Base-by-base conservation (phyloP, 2,329 filamentous ascomycete species). In the Purpureocillium takamizusanense region DNA sequence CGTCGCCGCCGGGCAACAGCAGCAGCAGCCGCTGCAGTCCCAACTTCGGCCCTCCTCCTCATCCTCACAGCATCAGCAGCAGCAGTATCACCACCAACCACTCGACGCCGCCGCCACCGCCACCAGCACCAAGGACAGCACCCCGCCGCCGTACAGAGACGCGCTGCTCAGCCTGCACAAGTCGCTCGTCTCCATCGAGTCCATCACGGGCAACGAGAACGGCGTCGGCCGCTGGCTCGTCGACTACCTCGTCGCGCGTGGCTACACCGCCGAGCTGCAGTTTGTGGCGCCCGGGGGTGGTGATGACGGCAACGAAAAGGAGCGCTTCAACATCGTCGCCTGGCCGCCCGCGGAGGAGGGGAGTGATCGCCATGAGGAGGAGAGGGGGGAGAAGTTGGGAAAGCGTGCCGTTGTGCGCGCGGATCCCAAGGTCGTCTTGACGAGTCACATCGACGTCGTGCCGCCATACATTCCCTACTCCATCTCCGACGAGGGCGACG, bases 391-490 rank as follows among this genome's bases (percentile, higher is more conserved):
- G 21, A 25, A 25, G n/a, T n/a, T 25, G 21, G 21, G 21, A 25
- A 25, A 10, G 21, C 21, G 21, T n/a, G 75, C 43, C 49, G 49
- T 2, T 56, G 61, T 34, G 59, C 61, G 13, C 66, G 70, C 29
- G 62, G 70, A 9, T 73, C 79, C 2, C 71, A 70, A 25, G 27
- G 66, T 86, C 10, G 65, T 87, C n/a, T 60, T 89, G 2, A 80
- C 80, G 2, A 88, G 82, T 40, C 88, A 95, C 57, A 90, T 94
- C 51, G 89, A 95, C 51, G 74, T 74, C 2, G 81, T 86, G 0
- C 82, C 84, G 1, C 84, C 84, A 0, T 78, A 76, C 55, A 82
- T 86, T 42, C 80, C 80, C 0, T 87, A 87, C 57, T 66, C 67
- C 31, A 70, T 78, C 10, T 25, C 21, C 6, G 21, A 25, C 9